Conservation (phyloP, 768 basidiomycete species). For the Cystobasidium tubakii region DNA sequence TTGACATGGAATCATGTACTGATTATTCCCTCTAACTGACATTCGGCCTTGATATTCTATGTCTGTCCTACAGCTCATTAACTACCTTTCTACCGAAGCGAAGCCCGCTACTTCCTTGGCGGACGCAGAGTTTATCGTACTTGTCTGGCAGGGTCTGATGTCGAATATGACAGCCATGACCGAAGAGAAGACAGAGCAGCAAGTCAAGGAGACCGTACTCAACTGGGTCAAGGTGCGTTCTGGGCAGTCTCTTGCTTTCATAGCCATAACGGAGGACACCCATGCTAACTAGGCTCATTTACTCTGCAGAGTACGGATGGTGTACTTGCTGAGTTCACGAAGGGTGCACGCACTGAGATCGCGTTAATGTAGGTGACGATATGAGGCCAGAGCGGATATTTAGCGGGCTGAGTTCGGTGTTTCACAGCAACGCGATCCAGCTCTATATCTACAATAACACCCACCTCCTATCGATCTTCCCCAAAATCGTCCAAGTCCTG, state of each 20-base stretch:
- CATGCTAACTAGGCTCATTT: no score
- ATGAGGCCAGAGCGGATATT: background rate
- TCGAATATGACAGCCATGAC: slow-evolving; percentile 63
- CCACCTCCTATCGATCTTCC: slow-evolving; percentile 64
- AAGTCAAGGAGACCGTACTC: slow-evolving; percentile 80
- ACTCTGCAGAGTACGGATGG: slow-evolving; percentile 66
- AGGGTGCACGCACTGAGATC: slow-evolving; percentile 81
- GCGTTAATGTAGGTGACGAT: slow-evolving; percentile 63
- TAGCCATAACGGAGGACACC: no score
- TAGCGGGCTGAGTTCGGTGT: background rate
- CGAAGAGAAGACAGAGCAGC: slow-evolving; percentile 54
- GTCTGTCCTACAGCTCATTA: slow-evolving; percentile 64
- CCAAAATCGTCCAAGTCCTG: slow-evolving; percentile 84
- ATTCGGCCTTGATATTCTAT: no score
- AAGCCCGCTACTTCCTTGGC: slow-evolving; percentile 73
- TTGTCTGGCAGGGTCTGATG: slow-evolving; percentile 90
- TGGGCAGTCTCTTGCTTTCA: background rate
- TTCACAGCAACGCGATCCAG: slow-evolving; percentile 69
- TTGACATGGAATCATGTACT: no score
- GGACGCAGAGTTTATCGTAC: slow-evolving; percentile 73
- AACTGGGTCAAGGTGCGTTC: slow-evolving; percentile 73
- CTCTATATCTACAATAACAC: slow-evolving; percentile 95
- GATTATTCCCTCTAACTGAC: no score
- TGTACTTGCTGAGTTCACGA: slow-evolving; percentile 83
- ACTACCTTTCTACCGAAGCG: slow-evolving; percentile 58